Evolutionary conservation across 305 asterid species (phyloP), one percentile per base, ranked within the genome.

Genomic region (Euphrasia arctica): DNA sequence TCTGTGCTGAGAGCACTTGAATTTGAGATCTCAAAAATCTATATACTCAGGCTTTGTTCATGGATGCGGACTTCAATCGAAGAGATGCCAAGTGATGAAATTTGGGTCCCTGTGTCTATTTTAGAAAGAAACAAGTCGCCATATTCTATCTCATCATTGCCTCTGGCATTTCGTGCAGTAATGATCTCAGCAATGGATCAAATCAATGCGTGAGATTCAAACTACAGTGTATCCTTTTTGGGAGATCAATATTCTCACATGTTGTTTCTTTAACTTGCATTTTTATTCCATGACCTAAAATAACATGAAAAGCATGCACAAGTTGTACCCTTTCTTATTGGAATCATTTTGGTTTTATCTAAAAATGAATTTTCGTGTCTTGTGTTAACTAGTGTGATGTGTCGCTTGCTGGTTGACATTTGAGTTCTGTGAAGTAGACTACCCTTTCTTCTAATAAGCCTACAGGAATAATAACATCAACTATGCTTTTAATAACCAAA

Each of bases 61-160:
- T 93, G 99, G 99, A 93, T 93, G 97, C 90, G 93, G 58, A 71
- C 85, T 70, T 82, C 96, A 68, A 79, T 87, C 54, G 95, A 88
- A 68, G 99, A 88, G 82, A 82, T 93, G 80, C 81, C 95, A 22
- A 90, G 80, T 74, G 88, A 83, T 68, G 99, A 93, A 79, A 75
- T 96, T 57, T 93, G 97, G 97, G 77, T 86, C 42, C 87, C 96
- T 4, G 93, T 93, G 59, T 93, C 99, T 63, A 79, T 85, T 73
- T 72, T 93, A 76, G 95, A 88, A 74, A 90, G 96, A 78, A 90
- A 93, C 75, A 93, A 89, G 77, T 93, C 99, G 29, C 95, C 95
- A 5, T 93, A 90, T 75, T 66, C 95, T 31, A 93, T 93, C 71
- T 90, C 99, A 51, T 87, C 87, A 31, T 72, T 88, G 86, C 99